phyloP scores from a whole-genome alignment of 2,329 filamentous ascomycete genomes.

The Venturia asperata region DNA sequence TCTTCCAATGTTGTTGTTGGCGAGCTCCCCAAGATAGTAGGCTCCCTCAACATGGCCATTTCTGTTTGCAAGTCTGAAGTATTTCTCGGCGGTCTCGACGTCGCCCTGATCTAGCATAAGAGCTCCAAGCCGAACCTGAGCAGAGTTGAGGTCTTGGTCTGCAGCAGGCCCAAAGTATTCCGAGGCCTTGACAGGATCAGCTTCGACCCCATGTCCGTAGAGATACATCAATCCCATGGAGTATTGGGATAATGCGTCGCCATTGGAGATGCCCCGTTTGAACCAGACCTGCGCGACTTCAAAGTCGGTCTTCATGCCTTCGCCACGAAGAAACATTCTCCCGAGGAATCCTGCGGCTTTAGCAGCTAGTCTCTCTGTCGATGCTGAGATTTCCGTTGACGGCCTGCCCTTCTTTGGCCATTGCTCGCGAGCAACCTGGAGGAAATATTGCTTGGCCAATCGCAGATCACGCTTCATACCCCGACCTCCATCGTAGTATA shows the following conservation, averaged over 20 bases:
- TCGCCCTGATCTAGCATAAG: slow-evolving; percentile 87
- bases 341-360: slow-evolving; percentile 85
- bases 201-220: slow-evolving; percentile 63
- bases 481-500: slow-evolving; percentile 82
- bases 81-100: slow-evolving; percentile 68
- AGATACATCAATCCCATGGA: slow-evolving; percentile 77
- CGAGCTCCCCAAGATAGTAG: slow-evolving; percentile 87
- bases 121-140: slow-evolving; percentile 75
- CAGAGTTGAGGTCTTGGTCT: slow-evolving; percentile 71
- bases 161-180: slow-evolving; percentile 71
- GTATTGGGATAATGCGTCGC: slow-evolving; percentile 78
- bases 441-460: slow-evolving; percentile 72
- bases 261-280: slow-evolving; percentile 64
- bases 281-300: slow-evolving; percentile 76
- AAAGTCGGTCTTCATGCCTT: slow-evolving; percentile 74
- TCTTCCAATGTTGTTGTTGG: slow-evolving; percentile 69
- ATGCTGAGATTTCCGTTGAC: slow-evolving; percentile 59
- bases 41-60: slow-evolving; percentile 82
- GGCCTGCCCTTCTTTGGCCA: slow-evolving; percentile 75
- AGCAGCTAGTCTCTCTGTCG: slow-evolving; percentile 69
- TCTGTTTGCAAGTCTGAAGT: slow-evolving; percentile 78
- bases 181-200: slow-evolving; percentile 64
- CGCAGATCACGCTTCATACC: slow-evolving; percentile 66
- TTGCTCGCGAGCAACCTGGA: slow-evolving; percentile 69
- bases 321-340: slow-evolving; percentile 81